Base-by-base conservation (phyloP, 345 rosid species). In the thale cress (Arabidopsis thaliana) region DNA sequence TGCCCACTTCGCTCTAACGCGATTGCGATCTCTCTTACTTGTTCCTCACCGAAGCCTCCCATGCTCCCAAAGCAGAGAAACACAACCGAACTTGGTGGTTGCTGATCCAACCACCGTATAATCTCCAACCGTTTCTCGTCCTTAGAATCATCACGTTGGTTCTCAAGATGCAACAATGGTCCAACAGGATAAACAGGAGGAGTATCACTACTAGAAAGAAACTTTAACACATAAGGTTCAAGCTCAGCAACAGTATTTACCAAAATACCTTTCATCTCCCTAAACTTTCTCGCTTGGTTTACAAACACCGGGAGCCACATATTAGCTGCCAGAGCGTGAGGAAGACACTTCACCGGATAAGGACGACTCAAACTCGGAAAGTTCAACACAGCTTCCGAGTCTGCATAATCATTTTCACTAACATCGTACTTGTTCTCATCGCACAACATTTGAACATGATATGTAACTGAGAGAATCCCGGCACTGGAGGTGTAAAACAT, bases 41-140 rank as follows among this genome's bases (percentile, higher is more conserved):
- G 92, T 14, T 78, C 83, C 42, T 57, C 83, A 30, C 20, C 24
- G 22, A 89, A 89, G 22, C 84, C 65, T 59, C 95, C 92, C 71
- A 40, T 46, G 85, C 92, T 87, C 65, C 95, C 89, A 60, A 89
- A 89, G 75, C 89, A 89, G n/a, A 89, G 69, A 75, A 86, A 87
- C 71, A 86, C 84, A 6, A 84, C 92, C 11, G 92, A 84, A 0
- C 63, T 12, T 7, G 36, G 53, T 3, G 90, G 86, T 12, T 87
- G 90, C 44, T 73, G 65, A n/a, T 86, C 84, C 2, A 87, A 85
- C 95, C 92, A 87, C 2, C 37, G 45, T 45, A 83, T 10, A 60
- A 85, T 81, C 14, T 83, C 84, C 5, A 36, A 40, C 0, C 7
- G 51, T 23, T 32, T 58, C 3, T 5, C 42, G 0, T 55, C 55